Evolutionary conservation across 169 alveolate genomes (phyloP).

Genomic region (Plasmodium reichenowi): DNA sequence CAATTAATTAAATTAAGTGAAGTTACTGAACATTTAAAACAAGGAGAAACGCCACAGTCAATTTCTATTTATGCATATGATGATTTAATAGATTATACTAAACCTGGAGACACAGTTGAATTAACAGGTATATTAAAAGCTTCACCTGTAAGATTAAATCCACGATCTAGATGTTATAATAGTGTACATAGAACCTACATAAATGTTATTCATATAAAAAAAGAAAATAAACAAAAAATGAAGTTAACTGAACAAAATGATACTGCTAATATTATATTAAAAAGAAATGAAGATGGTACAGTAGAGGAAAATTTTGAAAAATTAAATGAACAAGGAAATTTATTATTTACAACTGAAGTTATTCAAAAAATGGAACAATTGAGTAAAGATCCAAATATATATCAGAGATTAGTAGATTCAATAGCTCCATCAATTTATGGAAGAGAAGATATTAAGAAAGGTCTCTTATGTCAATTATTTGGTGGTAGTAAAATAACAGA

Average conservation of each 20-base stretch:
- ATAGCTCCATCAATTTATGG: constrained; percentile 99
- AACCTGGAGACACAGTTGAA: constrained; percentile 98
- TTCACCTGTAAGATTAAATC: constrained; percentile 93
- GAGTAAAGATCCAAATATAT: constrained; percentile 92
- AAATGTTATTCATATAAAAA: constrained; percentile 92
- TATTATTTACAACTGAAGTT: constrained; percentile 80
- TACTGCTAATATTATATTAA: constrained; percentile 48
- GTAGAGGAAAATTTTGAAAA: constrained; percentile 77
- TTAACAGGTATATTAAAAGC: constrained; percentile 97
- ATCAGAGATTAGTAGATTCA: constrained; percentile 93
- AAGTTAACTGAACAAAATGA: constrained; percentile 75
- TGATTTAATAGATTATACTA: constrained; percentile 95
- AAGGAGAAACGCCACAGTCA: constrained; percentile 95
- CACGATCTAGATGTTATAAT: constrained; percentile 92
- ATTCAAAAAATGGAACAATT: constrained; percentile 87
- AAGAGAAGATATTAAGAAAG: constrained; percentile 94
- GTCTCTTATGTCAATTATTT: constrained; percentile 96
- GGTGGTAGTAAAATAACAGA: constrained; percentile 95
- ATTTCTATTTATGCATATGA: constrained; percentile 94
- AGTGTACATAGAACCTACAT: constrained; percentile 94
- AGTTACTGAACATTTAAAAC: constrained; percentile 93
- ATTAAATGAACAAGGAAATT: constrained; percentile 75
- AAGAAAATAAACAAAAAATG: constrained; percentile 81
- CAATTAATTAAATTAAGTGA: constrained; percentile 96
- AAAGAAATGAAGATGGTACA: constrained; percentile 78